A percentile compares a stretch with the other conserved stretches of the same genome.
These are phyloP conservation scores for Capronia epimyces DNA, from an alignment of 2,329 filamentous ascomycete genomes.

Conservation along the genomic window DNA sequence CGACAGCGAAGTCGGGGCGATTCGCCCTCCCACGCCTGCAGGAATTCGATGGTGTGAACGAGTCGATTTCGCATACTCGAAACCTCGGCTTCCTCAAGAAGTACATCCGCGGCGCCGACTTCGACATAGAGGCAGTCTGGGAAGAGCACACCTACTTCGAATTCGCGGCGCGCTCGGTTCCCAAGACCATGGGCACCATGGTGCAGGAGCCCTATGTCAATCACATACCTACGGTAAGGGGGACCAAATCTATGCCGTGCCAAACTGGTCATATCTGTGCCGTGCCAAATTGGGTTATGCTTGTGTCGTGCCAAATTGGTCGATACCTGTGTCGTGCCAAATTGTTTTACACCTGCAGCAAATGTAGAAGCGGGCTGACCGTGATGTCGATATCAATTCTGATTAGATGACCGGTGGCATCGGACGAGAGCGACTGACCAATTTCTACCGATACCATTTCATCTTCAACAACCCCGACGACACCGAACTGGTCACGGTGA, in stretches of 20 bases:
- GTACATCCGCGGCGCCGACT: conserved; percentile 57
- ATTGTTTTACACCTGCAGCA: too few species aligned
- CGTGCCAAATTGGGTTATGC: too few species aligned
- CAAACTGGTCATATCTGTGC: too few species aligned
- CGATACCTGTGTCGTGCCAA: too few species aligned
- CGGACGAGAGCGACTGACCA: conserved; percentile 56
- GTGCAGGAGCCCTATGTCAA: conserved; percentile 74
- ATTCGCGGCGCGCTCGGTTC: conserved; percentile 63
- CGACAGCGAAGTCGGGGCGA: conserved; percentile 38
- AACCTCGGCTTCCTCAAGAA: conserved; percentile 61
- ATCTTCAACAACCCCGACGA: conserved; percentile 68
- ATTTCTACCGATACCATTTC: conserved; percentile 69
- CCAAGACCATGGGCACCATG: conserved; percentile 76
- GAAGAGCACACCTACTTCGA: conserved; percentile 70
- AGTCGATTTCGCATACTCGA: conserved; percentile 61
- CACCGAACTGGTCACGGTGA: conserved; percentile 62
- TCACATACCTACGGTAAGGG: conserved; percentile 59
- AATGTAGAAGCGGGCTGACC: too few species aligned
- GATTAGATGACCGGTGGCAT: conserved; percentile 59
- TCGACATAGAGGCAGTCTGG: conserved; percentile 73
- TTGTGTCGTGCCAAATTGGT: too few species aligned
- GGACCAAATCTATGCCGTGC: too few species aligned
- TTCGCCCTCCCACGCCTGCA: conserved; percentile 50
- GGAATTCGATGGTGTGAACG: conserved; percentile 50
- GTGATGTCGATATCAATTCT: too few species aligned